phyloP scores from a whole-genome alignment of 2,329 filamentous ascomycete genomes.

The Penicillium sp. region DNA sequence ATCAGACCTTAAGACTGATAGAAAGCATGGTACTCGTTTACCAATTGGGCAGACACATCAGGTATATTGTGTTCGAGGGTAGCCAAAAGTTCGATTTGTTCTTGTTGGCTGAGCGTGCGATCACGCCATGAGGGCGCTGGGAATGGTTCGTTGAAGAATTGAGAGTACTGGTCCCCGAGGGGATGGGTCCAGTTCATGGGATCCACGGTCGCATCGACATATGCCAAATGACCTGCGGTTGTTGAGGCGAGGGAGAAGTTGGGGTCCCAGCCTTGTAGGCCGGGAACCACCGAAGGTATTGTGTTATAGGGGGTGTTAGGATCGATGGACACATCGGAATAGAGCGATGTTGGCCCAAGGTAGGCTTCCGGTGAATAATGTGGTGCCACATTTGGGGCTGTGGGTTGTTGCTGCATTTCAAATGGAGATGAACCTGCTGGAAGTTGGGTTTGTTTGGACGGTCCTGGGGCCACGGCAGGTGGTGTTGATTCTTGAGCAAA shows the following conservation, averaged over 20 bases:
- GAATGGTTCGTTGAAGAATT: slow-evolving; percentile 48
- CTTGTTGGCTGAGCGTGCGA: slow-evolving; percentile 72
- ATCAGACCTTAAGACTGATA: slow-evolving; percentile 35
- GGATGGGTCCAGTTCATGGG: slow-evolving; percentile 45
- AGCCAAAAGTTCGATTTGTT: slow-evolving; percentile 80
- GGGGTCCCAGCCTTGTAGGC: slow-evolving; percentile 44
- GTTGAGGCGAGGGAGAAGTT: slow-evolving; percentile 41
- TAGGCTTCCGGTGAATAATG: slow-evolving; percentile 26
- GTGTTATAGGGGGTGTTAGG: slow-evolving; percentile 41
- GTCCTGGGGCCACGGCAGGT: slow-evolving; percentile 18
- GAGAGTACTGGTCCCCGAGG: slow-evolving; percentile 49
- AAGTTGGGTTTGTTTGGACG: slow-evolving; percentile 20
- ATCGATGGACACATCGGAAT: slow-evolving; percentile 33
- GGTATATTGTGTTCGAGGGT: slow-evolving; percentile 64
- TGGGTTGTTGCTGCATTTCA: slow-evolving; percentile 19
- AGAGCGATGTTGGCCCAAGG: slow-evolving; percentile 21
- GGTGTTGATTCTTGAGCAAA: slow-evolving; percentile 26
- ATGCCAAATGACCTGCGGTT: slow-evolving; percentile 36
- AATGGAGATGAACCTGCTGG: slow-evolving; percentile 11
- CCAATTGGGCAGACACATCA: slow-evolving; percentile 43
- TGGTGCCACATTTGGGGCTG: slow-evolving; percentile 14
- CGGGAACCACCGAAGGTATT: slow-evolving; percentile 42
- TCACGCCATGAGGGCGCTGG: slow-evolving; percentile 53
- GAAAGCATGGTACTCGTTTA: slow-evolving; percentile 43
- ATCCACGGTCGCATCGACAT: slow-evolving; percentile 35